Percentiles rank a stretch among this genome's conserved stretches.
These are phyloP conservation scores for Amesomyces nigricolor DNA, from an alignment of 2,329 filamentous ascomycete species.

Conservation along the genomic window DNA sequence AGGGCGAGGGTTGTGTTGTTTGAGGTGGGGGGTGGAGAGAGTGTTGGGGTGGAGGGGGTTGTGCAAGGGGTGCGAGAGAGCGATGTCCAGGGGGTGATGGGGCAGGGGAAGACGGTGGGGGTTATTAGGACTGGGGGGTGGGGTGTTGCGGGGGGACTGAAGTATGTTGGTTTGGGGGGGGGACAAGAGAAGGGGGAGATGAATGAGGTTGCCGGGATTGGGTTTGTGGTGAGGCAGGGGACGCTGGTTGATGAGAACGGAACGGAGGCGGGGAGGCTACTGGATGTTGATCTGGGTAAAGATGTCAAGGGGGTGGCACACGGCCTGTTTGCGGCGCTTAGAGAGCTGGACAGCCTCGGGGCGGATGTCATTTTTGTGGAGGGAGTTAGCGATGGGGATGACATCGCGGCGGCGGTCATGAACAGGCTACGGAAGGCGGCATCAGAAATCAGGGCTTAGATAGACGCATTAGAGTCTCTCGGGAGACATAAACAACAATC, in stretches of 20 bases:
- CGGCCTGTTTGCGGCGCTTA: constrained; percentile 78
- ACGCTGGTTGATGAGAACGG: constrained; percentile 33
- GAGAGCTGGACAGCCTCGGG: constrained; percentile 73
- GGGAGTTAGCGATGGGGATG: constrained; percentile 71
- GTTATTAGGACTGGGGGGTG: constrained; percentile 54
- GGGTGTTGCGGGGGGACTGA: constrained; percentile 41
- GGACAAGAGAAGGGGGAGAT: constrained; percentile 26
- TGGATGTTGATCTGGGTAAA: constrained; percentile 69
- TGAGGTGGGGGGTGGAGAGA: constrained; percentile 41
- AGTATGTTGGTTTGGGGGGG: constrained; percentile 29
- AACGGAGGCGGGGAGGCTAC: constrained; percentile 37
- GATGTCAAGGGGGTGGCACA: constrained; percentile 72
- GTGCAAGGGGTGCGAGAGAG: too few species aligned
- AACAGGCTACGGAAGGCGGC: constrained; percentile 77
- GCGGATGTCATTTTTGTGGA: constrained; percentile 88
- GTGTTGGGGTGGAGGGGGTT: constrained; percentile 7
- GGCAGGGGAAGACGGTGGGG: constrained; percentile 36
- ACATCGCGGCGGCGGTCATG: constrained; percentile 83
- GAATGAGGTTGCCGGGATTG: constrained; percentile 18
- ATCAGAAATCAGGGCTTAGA: constrained; percentile 49
- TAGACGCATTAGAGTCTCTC: constrained; percentile 26
- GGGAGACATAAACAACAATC: constrained; percentile 3
- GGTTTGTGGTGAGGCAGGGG: constrained; percentile 39
- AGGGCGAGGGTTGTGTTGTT: constrained; percentile 81
- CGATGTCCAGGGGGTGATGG: constrained; percentile 8